Evolutionary conservation across 2,329 filamentous ascomycete genomes (phyloP).

Genomic region (Pseudogymnoascus pannorum): DNA sequence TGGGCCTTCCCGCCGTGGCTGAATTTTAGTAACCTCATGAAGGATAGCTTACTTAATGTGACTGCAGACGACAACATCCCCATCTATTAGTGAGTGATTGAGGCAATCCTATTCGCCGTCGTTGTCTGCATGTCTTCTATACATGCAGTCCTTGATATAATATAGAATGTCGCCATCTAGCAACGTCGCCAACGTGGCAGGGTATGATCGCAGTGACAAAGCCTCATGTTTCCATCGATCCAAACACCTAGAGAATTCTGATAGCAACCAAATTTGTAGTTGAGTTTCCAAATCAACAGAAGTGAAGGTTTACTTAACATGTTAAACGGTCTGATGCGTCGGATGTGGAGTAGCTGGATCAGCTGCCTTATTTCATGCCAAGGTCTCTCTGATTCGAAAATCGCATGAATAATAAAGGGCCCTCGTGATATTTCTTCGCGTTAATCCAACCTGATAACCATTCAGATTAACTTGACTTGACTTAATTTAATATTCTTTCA

Average conservation of each 20-base stretch:
- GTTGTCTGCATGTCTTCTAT: slow-evolving; percentile 9
- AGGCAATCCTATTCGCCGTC: slow-evolving; percentile 1
- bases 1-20: neutral
- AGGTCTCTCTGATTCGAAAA: too few species aligned
- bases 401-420: neutral
- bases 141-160: neutral
- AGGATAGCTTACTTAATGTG: slow-evolving; percentile 2
- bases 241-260: neutral
- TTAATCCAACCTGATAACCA: too few species aligned
- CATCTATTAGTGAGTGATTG: slow-evolving; percentile 7
- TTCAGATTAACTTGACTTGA: too few species aligned
- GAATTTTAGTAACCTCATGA: neutral
- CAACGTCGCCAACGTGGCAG: neutral
- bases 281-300: slow-evolving; percentile 12
- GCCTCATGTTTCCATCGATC: slow-evolving; percentile 10
- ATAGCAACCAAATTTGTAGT: slow-evolving; percentile 4
- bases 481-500: too few species aligned
- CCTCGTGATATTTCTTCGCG: too few species aligned
- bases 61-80: neutral
- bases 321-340: slow-evolving; percentile 11
- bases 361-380: neutral
- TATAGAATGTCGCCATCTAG: neutral
- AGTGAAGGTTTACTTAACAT: slow-evolving; percentile 12
- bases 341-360: slow-evolving; percentile 13
- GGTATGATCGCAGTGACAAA: slow-evolving; percentile 11